Conservation (phyloP, 1,284 basidiomycete species). For the Puccinia triticina region DNA sequence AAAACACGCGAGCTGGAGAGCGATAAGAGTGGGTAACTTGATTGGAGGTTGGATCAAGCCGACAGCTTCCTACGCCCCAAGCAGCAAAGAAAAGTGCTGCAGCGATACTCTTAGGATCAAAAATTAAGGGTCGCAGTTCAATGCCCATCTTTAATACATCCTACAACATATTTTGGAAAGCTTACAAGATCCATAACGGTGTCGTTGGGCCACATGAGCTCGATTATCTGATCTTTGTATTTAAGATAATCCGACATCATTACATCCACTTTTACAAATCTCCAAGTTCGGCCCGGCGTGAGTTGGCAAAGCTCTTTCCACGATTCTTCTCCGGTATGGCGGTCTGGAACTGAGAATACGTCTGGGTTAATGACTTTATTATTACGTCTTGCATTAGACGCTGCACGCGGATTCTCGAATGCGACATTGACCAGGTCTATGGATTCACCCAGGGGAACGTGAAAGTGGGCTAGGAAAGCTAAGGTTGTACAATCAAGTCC, state of each 20-base stretch:
- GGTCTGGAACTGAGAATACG: conserved; percentile 75
- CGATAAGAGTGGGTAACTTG: conserved; percentile 63
- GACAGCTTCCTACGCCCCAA: conserved; percentile 68
- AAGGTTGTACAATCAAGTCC: conserved; percentile 90
- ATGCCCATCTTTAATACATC: neutral
- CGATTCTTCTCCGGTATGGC: conserved; percentile 77
- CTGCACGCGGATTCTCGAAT: conserved; percentile 86
- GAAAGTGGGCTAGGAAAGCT: conserved; percentile 78
- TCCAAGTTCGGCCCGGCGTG: conserved; percentile 78
- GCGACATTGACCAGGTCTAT: conserved; percentile 95
- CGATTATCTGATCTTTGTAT: conserved; percentile 47
- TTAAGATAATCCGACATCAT: conserved; percentile 40
- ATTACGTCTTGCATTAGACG: conserved; percentile 55
- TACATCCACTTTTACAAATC: conserved; percentile 68
- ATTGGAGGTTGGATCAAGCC: neutral
- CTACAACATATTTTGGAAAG: neutral
- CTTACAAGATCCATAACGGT: conserved; percentile 85
- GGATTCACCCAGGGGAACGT: conserved; percentile 72
- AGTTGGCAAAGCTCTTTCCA: conserved; percentile 73
- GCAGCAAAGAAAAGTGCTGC: conserved; percentile 92
- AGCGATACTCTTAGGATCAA: conserved; percentile 72
- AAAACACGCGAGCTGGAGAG: conserved; percentile 76
- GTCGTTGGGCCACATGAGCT: conserved; percentile 53
- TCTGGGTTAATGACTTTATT: neutral
- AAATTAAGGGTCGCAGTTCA: neutral